phyloP scores from a whole-genome alignment of 106 monocot species.

The Hemerocallis citrina region DNA sequence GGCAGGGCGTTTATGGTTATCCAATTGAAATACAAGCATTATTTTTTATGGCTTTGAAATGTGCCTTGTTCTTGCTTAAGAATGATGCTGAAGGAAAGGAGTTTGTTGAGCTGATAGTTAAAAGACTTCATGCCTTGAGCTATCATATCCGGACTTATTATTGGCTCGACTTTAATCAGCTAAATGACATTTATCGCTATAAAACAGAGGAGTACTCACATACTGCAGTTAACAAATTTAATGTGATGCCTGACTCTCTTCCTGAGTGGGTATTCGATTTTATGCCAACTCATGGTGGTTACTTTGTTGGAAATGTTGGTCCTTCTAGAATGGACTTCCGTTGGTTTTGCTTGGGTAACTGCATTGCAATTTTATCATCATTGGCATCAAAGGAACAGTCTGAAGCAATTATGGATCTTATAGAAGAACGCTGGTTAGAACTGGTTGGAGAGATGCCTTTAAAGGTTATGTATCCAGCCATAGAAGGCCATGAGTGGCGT shows the following conservation, averaged over 20 bases:
- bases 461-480: constrained; percentile 26
- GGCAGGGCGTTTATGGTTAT: constrained; percentile 40
- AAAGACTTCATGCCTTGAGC: constrained; percentile 24
- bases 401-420: constrained; percentile 32
- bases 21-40: constrained; percentile 41
- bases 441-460: constrained; percentile 33
- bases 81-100: constrained; percentile 31
- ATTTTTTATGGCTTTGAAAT: constrained; percentile 40
- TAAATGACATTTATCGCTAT: constrained; percentile 29
- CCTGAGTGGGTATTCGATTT: constrained; percentile 36
- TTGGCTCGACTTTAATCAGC: constrained; percentile 30
- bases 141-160: constrained; percentile 31
- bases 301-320: constrained; percentile 38
- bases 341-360: constrained; percentile 33
- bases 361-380: constrained; percentile 31
- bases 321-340: constrained; percentile 38
- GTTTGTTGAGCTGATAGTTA: constrained; percentile 20
- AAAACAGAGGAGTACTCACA: constrained; percentile 41
- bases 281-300: constrained; percentile 27
- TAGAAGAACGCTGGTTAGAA: constrained; percentile 28
- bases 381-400: constrained; percentile 29
- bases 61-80: constrained; percentile 22
- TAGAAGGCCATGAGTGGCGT: constrained; percentile 30
- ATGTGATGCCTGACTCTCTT: constrained; percentile 34
- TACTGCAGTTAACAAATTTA: constrained; percentile 37